Base-by-base conservation (phyloP, 306 rosid genomes). In the Inga oerstediana region DNA sequence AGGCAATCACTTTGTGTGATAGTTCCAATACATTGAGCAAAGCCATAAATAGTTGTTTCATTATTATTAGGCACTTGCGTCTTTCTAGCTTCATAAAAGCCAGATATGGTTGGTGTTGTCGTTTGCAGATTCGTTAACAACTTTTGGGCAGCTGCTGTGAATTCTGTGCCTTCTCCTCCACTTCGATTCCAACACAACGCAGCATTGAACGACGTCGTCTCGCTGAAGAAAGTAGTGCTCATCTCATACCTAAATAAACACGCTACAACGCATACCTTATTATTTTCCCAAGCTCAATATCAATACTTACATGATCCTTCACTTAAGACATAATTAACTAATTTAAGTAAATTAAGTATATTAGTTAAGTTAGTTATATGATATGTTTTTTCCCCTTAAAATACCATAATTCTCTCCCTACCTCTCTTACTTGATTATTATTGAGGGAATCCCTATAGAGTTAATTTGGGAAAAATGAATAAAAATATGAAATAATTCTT, bases 81-180 rank as follows among this genome's bases (percentile, higher is more conserved):
- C 85, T 62, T 84, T 0, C 59, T 81, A 12, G 91, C 93, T 14
- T 91, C 92, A 71, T 52, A 89, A 72, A 87, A 92, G 0, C 92
- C 89, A n/a, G 79, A 68, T 0, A 80, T 83, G 73, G 32, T 89
- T 0, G 89, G 82, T 72, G 89, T 83, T 76, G 87, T 84, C 9
- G 7, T 64, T 83, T 72, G 82, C 43, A 86, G 77, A 19, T 80
- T 79, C 54, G 37, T 22, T 72, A 86, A 19, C 69, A 64, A 5
- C 13, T 64, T 64, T 64, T 64, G 69, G 8, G 20, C 35, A 13
- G 39, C 39, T 62, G 37, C 27, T 2, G 17, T 62, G 4, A 62
- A 62, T 62, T 41, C 35, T 0, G 46, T 15, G 56, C 20, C 39
- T 75, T 68, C 75, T 24, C 48, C 68, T 65, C 70, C 15, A 52